These are phyloP conservation scores for Hypholoma sublateritium DNA, from an alignment of 768 basidiomycete genomes.

Conservation along the genomic window DNA sequence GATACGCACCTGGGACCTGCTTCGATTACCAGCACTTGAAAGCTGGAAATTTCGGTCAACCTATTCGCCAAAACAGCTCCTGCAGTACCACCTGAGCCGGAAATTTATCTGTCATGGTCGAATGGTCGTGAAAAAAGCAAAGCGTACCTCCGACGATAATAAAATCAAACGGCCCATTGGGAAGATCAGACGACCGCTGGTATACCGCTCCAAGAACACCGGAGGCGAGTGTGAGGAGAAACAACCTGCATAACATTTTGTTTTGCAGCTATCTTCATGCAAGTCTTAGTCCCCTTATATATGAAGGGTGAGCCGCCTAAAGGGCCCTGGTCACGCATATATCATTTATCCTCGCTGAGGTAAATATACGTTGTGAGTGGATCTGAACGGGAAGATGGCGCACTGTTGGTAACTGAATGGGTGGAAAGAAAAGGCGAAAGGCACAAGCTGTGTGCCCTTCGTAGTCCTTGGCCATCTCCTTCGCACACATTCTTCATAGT, in stretches of 20 bases:
- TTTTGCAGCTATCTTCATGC: background rate
- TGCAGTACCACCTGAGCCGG: conserved; percentile 41
- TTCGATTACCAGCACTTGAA: conserved; percentile 52
- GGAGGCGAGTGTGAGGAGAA: conserved; percentile 1
- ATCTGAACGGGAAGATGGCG: conserved; percentile 1
- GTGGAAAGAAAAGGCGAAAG: background rate
- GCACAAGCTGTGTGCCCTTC: too few relatives aligned
- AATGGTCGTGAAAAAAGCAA: background rate
- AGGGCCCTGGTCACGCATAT: conserved; percentile 5
- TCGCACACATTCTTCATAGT: too few relatives aligned
- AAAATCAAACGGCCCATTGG: conserved; percentile 10
- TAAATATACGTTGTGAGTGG: background rate
- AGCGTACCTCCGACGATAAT: conserved; percentile 14
- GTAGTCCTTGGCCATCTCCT: too few relatives aligned
- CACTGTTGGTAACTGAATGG: background rate
- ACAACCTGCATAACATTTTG: background rate
- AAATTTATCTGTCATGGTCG: background rate
- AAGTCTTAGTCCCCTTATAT: background rate
- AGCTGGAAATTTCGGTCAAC: conserved; percentile 46
- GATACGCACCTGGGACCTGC: conserved; percentile 51
- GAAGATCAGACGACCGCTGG: background rate
- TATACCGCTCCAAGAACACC: background rate
- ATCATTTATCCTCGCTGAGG: background rate
- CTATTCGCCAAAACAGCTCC: conserved; percentile 57
- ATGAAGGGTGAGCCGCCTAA: background rate